Base-by-base conservation (phyloP, 2,329 filamentous ascomycete genomes). In the Ceratocystis cacaofunesta region DNA sequence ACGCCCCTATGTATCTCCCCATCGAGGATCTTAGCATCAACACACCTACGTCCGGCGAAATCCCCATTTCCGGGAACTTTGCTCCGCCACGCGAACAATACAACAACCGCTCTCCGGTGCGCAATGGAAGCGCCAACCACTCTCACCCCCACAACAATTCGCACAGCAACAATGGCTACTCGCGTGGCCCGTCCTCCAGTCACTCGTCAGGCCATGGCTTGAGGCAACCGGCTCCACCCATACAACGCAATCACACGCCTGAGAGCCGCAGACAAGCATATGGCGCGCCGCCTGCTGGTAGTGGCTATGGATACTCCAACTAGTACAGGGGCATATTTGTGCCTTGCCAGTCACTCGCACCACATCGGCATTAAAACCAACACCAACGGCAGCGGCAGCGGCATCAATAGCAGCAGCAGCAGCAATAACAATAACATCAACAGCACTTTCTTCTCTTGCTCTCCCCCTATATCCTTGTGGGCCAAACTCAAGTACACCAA, bases 41-140 rank as follows among this genome's bases (percentile, higher is more conserved):
- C 61, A 88, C 85, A 19, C 86, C 87, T 41, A 88, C 85, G 10
- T 88, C 86, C 64, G 86, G 85, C 67, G 85, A 90, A 70, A 89
- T 90, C 67, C 85, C 85, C 48, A 84, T 89, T 68, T 80, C 79
- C 66, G 76, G 75, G 41, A 81, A 84, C 69, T 75, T 80, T 68
- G 81, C 81, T 48, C 82, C 82, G 65, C 77, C 77, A 68, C 70
- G 74, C 69, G 74, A 77, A 68, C 68, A 68, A 36, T 65, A 64
- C 62, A 67, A 52, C 65, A 79, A 75, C 71, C 78, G 80, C 70
- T 82, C 81, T 48, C 80, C 81, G 46, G 79, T 79, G 68, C 76
- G 80, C 69, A 79, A 78, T 68, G 79, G 81, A 57, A 71, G 65
- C 74, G 74, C 69, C 78, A 61, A 52, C n/a, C 22, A 44, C 17